phyloP scores from a whole-genome alignment of 2,329 filamentous ascomycete genomes.

The Hymenoscyphus fraxineus region DNA sequence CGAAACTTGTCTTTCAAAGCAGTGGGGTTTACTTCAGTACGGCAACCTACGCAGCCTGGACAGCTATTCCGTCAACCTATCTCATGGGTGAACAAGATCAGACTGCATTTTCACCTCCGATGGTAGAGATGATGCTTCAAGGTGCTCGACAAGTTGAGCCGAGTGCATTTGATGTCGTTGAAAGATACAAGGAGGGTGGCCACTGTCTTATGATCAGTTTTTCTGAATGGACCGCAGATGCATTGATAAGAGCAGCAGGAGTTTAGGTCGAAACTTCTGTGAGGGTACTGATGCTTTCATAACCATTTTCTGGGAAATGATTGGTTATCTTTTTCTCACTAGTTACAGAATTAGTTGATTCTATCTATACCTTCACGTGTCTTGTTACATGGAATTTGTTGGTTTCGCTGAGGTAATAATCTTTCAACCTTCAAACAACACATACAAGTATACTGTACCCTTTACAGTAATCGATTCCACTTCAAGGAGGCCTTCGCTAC shows the following conservation, averaged over 20 bases:
- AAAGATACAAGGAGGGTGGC: slow-evolving; percentile 11
- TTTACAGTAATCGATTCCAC: too few species aligned
- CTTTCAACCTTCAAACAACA: too few species aligned
- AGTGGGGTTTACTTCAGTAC: slow-evolving; percentile 29
- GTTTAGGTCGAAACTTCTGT: slow-evolving; percentile 7
- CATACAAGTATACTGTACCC: too few species aligned
- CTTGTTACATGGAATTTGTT: too few species aligned
- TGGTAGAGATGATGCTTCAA: slow-evolving; percentile 12
- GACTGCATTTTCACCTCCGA: slow-evolving; percentile 1
- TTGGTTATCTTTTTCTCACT: neutral
- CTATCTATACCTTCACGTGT: too few species aligned
- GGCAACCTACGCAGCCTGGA: slow-evolving; percentile 20
- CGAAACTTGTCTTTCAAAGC: slow-evolving; percentile 38
- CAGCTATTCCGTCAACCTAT: slow-evolving; percentile 18
- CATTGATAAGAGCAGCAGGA: slow-evolving; percentile 12
- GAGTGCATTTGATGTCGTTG: slow-evolving; percentile 17
- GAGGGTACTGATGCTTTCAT: neutral
- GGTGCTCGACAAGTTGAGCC: slow-evolving; percentile 3
- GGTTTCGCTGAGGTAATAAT: too few species aligned
- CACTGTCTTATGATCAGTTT: slow-evolving; percentile 16
- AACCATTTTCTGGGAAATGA: neutral
- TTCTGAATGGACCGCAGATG: slow-evolving; percentile 15
- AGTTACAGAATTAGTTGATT: too few species aligned
- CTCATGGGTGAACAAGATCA: slow-evolving; percentile 8
- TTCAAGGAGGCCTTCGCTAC: too few species aligned